phyloP scores from a whole-genome alignment of 1,284 basidiomycete genomes.

The Tilletia caries region DNA sequence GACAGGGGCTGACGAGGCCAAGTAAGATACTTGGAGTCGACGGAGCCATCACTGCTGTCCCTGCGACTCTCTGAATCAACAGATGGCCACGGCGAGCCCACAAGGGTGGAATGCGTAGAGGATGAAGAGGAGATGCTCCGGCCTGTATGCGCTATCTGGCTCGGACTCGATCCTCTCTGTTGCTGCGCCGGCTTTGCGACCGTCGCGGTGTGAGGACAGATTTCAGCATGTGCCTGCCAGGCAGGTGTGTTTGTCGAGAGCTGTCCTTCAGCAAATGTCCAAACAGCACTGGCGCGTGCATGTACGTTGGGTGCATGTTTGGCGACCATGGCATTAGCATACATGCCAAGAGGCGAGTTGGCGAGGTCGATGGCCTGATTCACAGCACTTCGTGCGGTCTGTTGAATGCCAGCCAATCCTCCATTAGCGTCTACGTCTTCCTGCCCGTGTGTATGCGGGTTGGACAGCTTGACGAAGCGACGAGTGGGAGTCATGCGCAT shows the following conservation, averaged over 20 bases:
- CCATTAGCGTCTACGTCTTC: not conserved
- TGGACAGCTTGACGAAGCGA: not conserved
- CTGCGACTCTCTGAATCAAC: not conserved
- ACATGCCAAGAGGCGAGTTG: not conserved
- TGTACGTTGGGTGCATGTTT: conserved; percentile 10
- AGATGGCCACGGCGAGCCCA: conserved; percentile 3
- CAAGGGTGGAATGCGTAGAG: not conserved
- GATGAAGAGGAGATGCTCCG: not conserved
- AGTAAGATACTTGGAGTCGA: not conserved
- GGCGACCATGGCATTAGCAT: conserved; percentile 5
- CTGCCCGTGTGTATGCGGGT: not conserved
- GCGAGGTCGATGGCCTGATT: not conserved
- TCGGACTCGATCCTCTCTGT: not conserved
- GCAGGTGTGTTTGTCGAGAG: not conserved
- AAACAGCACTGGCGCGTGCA: not conserved
- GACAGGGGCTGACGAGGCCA: conserved; percentile 5
- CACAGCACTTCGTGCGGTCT: not conserved
- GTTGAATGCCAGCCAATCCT: not conserved
- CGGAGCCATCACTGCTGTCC: not conserved
- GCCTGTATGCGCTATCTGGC: not conserved
- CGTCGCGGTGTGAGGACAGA: not conserved
- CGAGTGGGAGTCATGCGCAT: not conserved
- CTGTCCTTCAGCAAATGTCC: not conserved
- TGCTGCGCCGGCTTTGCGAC: not conserved
- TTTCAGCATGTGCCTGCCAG: not conserved